Percentiles rank a stretch among this genome's conserved stretches.
Conservation (phyloP, 345 rosid genomes). For the Brassica rapa region DNA sequence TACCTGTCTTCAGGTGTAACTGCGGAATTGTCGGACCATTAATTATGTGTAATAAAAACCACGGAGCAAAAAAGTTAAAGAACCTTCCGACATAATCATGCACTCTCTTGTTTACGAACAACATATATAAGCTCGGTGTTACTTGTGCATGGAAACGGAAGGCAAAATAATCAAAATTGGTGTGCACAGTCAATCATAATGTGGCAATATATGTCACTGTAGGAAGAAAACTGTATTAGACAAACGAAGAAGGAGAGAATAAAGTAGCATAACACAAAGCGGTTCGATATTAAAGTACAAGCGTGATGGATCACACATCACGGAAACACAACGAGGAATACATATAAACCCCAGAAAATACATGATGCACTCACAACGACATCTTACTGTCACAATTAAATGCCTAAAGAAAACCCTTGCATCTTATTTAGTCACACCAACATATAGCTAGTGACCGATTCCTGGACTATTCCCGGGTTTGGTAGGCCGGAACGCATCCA, state of each 20-base stretch:
- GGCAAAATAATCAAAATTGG: not conserved
- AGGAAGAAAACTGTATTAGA: not conserved
- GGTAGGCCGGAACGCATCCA: constrained; percentile 56
- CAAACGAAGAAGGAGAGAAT: constrained; percentile 6
- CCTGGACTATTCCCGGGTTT: constrained; percentile 64
- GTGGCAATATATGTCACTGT: not conserved
- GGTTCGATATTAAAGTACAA: constrained; percentile 10
- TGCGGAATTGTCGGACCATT: not conserved
- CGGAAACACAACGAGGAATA: constrained; percentile 19
- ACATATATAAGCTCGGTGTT: not conserved
- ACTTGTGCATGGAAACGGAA: not conserved
- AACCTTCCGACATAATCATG: not conserved
- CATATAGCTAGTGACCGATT: constrained; percentile 52
- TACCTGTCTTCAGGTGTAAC: not conserved
- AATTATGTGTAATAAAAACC: not conserved
- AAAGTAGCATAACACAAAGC: constrained; percentile 5
- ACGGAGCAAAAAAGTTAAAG: not conserved
- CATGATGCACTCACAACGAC: constrained; percentile 14
- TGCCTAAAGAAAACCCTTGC: not conserved
- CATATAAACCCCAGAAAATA: not conserved
- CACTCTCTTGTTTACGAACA: not conserved
- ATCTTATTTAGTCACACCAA: constrained; percentile 6
- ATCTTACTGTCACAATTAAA: constrained; percentile 2
- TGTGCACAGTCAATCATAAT: not conserved
- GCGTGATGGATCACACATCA: constrained; percentile 25